A percentile compares a stretch with the other conserved stretches of the same genome.
Conservation (phyloP, 352 stramenopile species). For the Phytophthora crassamura region DNA sequence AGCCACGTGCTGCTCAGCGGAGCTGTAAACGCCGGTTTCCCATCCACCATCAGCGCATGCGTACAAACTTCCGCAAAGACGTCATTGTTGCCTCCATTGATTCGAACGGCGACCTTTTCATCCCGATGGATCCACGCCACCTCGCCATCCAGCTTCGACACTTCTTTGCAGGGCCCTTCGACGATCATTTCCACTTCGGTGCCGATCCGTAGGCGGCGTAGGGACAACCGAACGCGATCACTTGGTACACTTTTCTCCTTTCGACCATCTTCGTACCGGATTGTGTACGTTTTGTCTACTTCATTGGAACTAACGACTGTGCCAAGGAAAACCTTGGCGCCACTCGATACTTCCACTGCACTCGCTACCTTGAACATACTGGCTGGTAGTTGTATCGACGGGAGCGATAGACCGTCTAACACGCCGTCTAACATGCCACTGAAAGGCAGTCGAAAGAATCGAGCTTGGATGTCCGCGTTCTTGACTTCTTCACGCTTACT, state of each 20-base stretch:
- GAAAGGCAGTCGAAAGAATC: conserved; percentile 51
- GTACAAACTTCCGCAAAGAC: conserved; percentile 73
- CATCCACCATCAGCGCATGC: conserved; percentile 69
- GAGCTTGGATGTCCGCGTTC: conserved; percentile 56
- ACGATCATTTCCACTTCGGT: conserved; percentile 81
- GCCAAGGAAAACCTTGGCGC: conserved; percentile 54
- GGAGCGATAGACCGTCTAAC: conserved; percentile 39
- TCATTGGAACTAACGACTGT: conserved; percentile 53
- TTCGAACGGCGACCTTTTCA: conserved; percentile 67
- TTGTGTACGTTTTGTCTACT: conserved; percentile 55
- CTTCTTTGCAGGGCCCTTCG: conserved; percentile 73
- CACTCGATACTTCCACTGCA: conserved; percentile 56
- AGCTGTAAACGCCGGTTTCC: conserved; percentile 65
- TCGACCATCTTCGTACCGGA: conserved; percentile 61
- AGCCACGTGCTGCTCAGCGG: conserved; percentile 72
- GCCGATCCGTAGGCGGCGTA: conserved; percentile 61
- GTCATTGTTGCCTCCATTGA: conserved; percentile 71
- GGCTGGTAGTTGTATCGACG: conserved; percentile 44
- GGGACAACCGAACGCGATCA: conserved; percentile 61
- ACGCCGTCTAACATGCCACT: conserved; percentile 35
- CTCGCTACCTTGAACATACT: conserved; percentile 46
- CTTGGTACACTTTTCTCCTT: conserved; percentile 64
- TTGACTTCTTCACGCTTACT: conserved; percentile 53
- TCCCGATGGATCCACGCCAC: conserved; percentile 78
- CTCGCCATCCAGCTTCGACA: conserved; percentile 73